Base-by-base conservation (phyloP, 768 basidiomycete species). In the Tricholomella constricta region DNA sequence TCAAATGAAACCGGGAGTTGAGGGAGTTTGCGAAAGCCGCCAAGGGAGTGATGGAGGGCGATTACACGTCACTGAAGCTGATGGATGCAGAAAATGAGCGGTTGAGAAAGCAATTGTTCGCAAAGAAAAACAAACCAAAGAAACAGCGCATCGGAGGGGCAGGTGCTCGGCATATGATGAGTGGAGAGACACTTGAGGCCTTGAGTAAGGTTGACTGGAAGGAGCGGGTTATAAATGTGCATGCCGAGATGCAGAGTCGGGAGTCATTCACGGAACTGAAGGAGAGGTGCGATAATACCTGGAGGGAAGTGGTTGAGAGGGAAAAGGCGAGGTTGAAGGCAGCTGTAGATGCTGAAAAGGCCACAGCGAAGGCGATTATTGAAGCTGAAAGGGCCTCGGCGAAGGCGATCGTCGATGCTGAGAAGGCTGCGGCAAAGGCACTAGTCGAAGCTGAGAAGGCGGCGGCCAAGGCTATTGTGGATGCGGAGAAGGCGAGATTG, bases 51-150 rank as follows among this genome's bases (percentile, higher is more conserved):
- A 52, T 70, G 23, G 57, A 59, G 22, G 35, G 20, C 5, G 65
- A 65, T 22, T 53, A 61, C 22, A 63, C 66, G 6, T 54, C 46
- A 22, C 66, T 55, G 52, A 36, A 49, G 35, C 49, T 71, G 5
- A 68, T 71, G 64, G 67, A 68, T 23, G 27, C 36, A 0, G 67
- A 72, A 52, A 72, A 70, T 55, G 62, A 60, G 40, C 22, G 52
- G 34, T 41, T 71, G 31, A 47, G 64, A 1, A 41, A 62, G 45
- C 50, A 55, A 19, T 19, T 64, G 19, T 66, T 60, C 48, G 34
- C 37, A 2, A 61, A 61, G 41, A 55, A 55, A 22, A 56, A 55
- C 17, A 56, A 54, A 35, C 51, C 48, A 5, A 42, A 52, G 11
- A 60, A 61, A 36, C 45, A 54, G 4, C 49, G 45, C 22, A 43